phyloP scores from a whole-genome alignment of 2,329 filamentous ascomycete genomes.

The Colletotrichum sojae region DNA sequence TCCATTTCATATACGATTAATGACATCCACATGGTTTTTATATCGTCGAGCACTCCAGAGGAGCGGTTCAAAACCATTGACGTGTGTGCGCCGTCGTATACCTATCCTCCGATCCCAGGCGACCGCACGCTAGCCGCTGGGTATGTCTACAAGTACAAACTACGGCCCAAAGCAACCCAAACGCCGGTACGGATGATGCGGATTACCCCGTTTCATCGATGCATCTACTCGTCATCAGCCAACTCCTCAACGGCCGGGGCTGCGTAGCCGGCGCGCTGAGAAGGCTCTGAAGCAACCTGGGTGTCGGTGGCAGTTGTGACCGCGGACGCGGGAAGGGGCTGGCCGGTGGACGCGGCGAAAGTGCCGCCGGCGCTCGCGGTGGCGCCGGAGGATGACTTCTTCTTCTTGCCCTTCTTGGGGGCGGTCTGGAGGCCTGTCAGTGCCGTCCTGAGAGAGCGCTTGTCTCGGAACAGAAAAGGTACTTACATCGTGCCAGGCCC shows the following conservation, averaged over 20 bases:
- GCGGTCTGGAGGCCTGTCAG: constrained; percentile 49
- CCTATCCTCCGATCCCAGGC: constrained; percentile 12
- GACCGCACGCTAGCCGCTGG: constrained; percentile 22
- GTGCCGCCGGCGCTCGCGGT: constrained; percentile 54
- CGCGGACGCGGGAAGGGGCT: constrained; percentile 66
- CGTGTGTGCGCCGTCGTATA: constrained; percentile 12
- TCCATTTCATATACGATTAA: neutral
- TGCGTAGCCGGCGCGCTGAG: constrained; percentile 59
- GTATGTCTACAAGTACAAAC: constrained; percentile 33
- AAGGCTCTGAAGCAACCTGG: constrained; percentile 61
- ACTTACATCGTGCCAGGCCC: constrained; percentile 97
- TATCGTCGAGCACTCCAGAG: constrained; percentile 6
- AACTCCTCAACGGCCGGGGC: constrained; percentile 69
- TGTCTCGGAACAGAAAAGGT: too few species aligned
- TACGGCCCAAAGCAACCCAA: constrained; percentile 22
- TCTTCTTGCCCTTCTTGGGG: constrained; percentile 72
- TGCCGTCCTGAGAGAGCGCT: neutral
- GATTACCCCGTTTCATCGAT: constrained; percentile 6
- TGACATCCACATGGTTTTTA: neutral
- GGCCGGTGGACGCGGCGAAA: constrained; percentile 68
- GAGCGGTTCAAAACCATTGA: neutral
- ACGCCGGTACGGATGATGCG: constrained; percentile 38
- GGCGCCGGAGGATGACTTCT: constrained; percentile 54
- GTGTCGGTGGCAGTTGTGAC: constrained; percentile 71
- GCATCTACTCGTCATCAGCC: constrained; percentile 61